These are phyloP conservation scores for Phaeosphaeria sp. DNA, from an alignment of 2,329 filamentous ascomycete genomes.

Conservation along the genomic window DNA sequence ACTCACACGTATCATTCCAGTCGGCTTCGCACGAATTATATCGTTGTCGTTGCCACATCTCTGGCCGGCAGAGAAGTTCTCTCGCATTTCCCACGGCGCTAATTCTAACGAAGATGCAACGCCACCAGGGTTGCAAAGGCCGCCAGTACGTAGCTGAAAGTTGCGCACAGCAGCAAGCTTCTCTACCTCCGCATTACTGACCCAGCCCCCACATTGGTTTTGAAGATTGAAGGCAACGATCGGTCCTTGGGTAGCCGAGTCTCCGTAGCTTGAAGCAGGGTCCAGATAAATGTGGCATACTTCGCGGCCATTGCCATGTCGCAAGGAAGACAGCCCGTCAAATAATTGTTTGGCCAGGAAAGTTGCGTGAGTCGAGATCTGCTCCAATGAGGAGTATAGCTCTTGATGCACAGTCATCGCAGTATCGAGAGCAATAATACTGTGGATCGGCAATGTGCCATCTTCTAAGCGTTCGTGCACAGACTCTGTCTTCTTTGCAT, in stretches of 20 bases:
- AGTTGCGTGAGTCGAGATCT: slow-evolving; percentile 73
- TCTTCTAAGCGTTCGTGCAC: slow-evolving; percentile 88
- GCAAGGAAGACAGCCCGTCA: slow-evolving; percentile 63
- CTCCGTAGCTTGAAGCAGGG: slow-evolving; percentile 49
- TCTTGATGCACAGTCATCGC: slow-evolving; percentile 73
- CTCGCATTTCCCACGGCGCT: slow-evolving; percentile 79
- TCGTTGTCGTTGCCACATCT: slow-evolving; percentile 85
- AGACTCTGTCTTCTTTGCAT: slow-evolving; percentile 73
- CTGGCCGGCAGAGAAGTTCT: slow-evolving; percentile 84
- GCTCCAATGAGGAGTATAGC: slow-evolving; percentile 74
- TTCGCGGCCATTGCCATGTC: slow-evolving; percentile 70
- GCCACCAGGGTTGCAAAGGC: slow-evolving; percentile 90
- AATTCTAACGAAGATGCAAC: slow-evolving; percentile 76
- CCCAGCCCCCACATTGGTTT: slow-evolving; percentile 72
- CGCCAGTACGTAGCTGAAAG: slow-evolving; percentile 86
- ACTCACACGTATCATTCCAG: slow-evolving; percentile 84
- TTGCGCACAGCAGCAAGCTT: slow-evolving; percentile 79
- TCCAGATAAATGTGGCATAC: slow-evolving; percentile 72
- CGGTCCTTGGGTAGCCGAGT: slow-evolving; percentile 66
- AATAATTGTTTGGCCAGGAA: slow-evolving; percentile 68
- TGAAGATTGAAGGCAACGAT: slow-evolving; percentile 83
- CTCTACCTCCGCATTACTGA: slow-evolving; percentile 84
- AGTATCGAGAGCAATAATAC: slow-evolving; percentile 78
- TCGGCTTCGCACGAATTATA: slow-evolving; percentile 82
- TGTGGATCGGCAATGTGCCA: slow-evolving; percentile 89